Evolutionary conservation across 345 rosid species (phyloP), one percentile per base, ranked within the genome.

Genomic region (Eutrema yunnanense): DNA sequence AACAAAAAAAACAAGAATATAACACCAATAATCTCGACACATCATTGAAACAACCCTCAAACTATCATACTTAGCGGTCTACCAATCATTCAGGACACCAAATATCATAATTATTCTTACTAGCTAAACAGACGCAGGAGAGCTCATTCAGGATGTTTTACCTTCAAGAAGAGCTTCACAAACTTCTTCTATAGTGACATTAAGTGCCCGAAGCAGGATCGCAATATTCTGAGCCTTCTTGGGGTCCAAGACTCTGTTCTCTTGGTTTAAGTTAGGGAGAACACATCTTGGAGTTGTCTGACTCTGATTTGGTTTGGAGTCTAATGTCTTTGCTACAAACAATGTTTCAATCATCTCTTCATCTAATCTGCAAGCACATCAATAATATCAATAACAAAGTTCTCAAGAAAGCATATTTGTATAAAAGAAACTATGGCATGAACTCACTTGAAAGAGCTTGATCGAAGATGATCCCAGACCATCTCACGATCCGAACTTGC

Each of bases 141-240:
- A 32, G 6, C 26, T 47, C 13, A 26, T 48, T 51, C 8, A 64
- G 33, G 22, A 59, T 71, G 11, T 22, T 51, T 71, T 88, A 96
- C 99, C 99, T 89, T 96, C 98, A 48, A 92, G 76, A 50, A 96
- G 98, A 30, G 95, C 98, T 34, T 96, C 98, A 74, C 96, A 89
- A 65, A 96, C 97, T 89, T 96, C 98, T 82, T 92, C 99, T 5
- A 88, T 71, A 33, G 99, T 92, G 73, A 96, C 98, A 68, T 96
- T 87, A 60, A 92, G 81, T 1, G 98, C 98, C 38, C 97, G 83
- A 16, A 96, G 90, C 81, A 84, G 67, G 74, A 96, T 96, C 1
- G 98, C 97, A 62, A 96, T 92, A 80, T 96, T 96, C 80, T 92
- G 99, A 0, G 97, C 94, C 78, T 86, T 96, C 71, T 96, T 96